A percentile compares a stretch with the other conserved stretches of the same genome.
Evolutionary conservation across 371 early-diverging fungal species (phyloP).

Genomic region (Batrachochytrium dendrobatidis): DNA sequence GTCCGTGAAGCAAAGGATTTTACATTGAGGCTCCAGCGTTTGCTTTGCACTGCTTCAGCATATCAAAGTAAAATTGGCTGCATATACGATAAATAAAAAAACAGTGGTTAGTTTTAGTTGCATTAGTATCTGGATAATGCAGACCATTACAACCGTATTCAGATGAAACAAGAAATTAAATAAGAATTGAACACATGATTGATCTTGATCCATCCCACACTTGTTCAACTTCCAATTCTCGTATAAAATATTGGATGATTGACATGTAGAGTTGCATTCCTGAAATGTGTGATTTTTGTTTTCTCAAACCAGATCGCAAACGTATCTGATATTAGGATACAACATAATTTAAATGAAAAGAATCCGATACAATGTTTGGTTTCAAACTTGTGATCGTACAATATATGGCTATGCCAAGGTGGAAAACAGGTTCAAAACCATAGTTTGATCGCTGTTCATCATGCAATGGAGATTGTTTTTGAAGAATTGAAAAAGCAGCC

Average conservation of each 20-base stretch:
- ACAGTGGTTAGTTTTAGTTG: not conserved
- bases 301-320: too few species aligned
- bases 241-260: too few species aligned
- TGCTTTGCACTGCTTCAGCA: conserved; percentile 77
- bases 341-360: not conserved
- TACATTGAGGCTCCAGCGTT: conserved; percentile 5
- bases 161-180: not conserved
- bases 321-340: too few species aligned
- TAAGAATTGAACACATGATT: not conserved
- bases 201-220: too few species aligned
- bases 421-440: too few species aligned
- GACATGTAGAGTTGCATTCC: too few species aligned
- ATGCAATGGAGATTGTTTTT: not conserved
- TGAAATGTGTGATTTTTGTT: too few species aligned
- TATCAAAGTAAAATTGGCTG: conserved; percentile 79
- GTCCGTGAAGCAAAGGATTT: too few species aligned
- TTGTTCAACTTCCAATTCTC: too few species aligned
- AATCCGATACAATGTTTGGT: not conserved
- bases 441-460: not conserved
- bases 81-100: not conserved
- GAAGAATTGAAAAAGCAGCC: too few species aligned
- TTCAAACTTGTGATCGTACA: not conserved
- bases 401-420: too few species aligned
- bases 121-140: not conserved
- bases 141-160: not conserved